Conservation (phyloP, 257 asterid genomes). For the Plectranthus barbatus region DNA sequence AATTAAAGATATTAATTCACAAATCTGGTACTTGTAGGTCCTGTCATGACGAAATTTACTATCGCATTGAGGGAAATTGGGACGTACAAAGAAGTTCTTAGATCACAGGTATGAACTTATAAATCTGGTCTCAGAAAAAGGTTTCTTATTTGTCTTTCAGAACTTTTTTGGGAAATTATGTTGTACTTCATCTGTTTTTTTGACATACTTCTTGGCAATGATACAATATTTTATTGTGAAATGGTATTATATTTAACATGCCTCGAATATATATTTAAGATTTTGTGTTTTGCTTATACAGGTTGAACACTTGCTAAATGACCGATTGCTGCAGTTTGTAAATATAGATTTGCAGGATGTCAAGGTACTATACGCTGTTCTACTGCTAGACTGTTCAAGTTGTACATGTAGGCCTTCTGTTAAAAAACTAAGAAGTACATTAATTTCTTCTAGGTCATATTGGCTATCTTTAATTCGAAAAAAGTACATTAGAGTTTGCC, state of each 20-base stretch:
- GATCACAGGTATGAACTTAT: slow-evolving; percentile 76
- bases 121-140: background rate
- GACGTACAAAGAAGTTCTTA: slow-evolving; percentile 97
- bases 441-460: too few species aligned
- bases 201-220: background rate
- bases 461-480: slow-evolving; percentile 4
- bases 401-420: background rate
- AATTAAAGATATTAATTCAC: slow-evolving; percentile 5
- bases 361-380: slow-evolving; percentile 51
- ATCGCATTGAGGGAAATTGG: slow-evolving; percentile 99
- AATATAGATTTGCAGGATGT: slow-evolving; percentile 90
- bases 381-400: background rate
- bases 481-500: background rate
- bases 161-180: background rate
- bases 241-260: background rate
- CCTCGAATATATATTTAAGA: background rate
- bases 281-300: slow-evolving; percentile 26
- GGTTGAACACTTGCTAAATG: slow-evolving; percentile 96
- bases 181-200: background rate
- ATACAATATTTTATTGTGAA: slow-evolving; percentile 6
- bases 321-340: slow-evolving; percentile 83
- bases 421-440: background rate
- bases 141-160: background rate
- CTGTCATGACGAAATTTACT: slow-evolving; percentile 96
- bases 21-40: slow-evolving; percentile 51